Evolutionary conservation across 2,329 filamentous ascomycete genomes (phyloP), one percentile per base, ranked within the genome.

Genomic region (Pseudocercospora fijiensis): DNA sequence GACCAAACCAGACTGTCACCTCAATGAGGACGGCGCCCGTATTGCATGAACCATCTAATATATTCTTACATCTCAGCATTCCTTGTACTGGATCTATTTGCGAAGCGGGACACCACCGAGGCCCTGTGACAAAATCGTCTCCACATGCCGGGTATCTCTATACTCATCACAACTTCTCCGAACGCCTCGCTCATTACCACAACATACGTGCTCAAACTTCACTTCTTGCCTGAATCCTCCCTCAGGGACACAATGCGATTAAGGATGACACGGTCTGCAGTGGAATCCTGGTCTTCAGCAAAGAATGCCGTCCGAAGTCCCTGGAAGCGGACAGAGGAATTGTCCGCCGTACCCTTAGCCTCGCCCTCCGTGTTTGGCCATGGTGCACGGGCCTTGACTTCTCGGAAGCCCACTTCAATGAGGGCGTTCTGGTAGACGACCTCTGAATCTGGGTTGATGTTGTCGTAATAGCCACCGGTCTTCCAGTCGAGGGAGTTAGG

Each of bases 231-330:
- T n/a, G 85, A 80, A 74, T 96, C 91, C 78, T 96, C 93, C 81
- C 96, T 96, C 73, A 97, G 78, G 55, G 90, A 91, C 22, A 98
- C 93, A 73, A 98, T 97, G 58, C 92, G 85, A 80, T 98, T 98
- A 28, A 98, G 80, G 55, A 98, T 86, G 68, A 96, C 82, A 76
- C 89, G 91, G n/a, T 91, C 90, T 30, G 86, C 85, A 45, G 76
- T 76, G 0, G 74, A 78, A 0, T 87, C 90, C n/a, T 57, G 62
- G 72, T 96, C 92, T 57, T 84, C 86, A 75, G 87, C 87, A 79
- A 95, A 95, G 76, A 96, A 96, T 9, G 89, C 94, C 51, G 94
- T 90, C 26, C 94, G 85, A 83, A 96, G 88, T 2, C 88, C 94
- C 82, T 98, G 94, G 84, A 98, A 98, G 55, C 94, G 84, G 6